phyloP scores from a whole-genome alignment of 768 basidiomycete species.

The Coprinopsis strossmayeri region DNA sequence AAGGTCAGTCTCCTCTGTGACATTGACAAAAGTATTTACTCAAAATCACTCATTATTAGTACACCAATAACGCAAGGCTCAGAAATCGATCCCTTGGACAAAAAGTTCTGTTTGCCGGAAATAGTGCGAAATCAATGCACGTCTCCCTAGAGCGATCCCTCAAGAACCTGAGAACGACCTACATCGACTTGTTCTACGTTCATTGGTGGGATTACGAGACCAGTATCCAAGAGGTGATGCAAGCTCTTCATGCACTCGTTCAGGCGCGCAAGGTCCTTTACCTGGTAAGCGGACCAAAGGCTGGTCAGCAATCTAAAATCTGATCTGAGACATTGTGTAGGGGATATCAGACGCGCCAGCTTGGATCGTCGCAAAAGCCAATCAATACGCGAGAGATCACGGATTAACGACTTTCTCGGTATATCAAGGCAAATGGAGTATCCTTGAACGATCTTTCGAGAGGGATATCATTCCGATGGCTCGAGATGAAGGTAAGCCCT shows the following conservation, averaged over 20 bases:
- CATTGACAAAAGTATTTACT: too few species aligned
- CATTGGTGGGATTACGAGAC: slow-evolving; percentile 51
- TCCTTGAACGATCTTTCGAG: slow-evolving; percentile 39
- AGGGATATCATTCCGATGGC: slow-evolving; percentile 45
- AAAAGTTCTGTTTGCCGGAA: slow-evolving; percentile 39
- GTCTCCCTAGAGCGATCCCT: slow-evolving; percentile 36
- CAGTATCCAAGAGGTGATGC: slow-evolving; percentile 52
- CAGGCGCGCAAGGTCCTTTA: slow-evolving; percentile 46
- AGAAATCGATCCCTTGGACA: slow-evolving; percentile 19
- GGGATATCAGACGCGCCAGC: slow-evolving; percentile 35
- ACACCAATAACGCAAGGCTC: slow-evolving; percentile 23
- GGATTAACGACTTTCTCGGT: slow-evolving; percentile 43
- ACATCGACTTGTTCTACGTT: slow-evolving; percentile 42
- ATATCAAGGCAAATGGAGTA: slow-evolving; percentile 42
- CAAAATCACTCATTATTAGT: too few species aligned
- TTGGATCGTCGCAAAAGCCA: slow-evolving; percentile 39
- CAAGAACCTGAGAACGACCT: slow-evolving; percentile 38
- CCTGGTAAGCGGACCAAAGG: too few species aligned
- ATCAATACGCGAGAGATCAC: slow-evolving; percentile 41
- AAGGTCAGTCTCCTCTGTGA: slow-evolving; percentile 16
- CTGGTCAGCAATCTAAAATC: too few species aligned
- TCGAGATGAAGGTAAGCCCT: slow-evolving; percentile 29
- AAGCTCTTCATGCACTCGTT: slow-evolving; percentile 45
- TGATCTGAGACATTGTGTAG: too few species aligned
- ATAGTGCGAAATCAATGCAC: slow-evolving; percentile 37